phyloP scores from a whole-genome alignment of 305 asterid genomes.

The Striga hermonthica region DNA sequence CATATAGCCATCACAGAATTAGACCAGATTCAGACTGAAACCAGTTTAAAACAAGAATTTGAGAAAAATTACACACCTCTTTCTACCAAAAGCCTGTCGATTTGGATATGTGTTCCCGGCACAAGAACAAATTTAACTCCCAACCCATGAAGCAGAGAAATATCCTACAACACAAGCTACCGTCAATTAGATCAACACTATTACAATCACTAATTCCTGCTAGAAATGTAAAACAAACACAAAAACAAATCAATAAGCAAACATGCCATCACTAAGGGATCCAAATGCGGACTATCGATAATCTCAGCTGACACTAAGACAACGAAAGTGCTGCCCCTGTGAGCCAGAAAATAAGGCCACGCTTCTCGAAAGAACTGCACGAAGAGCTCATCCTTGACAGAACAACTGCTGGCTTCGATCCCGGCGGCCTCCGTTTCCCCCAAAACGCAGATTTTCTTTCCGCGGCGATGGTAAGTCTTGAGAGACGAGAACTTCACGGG shows the following conservation, averaged over 20 bases:
- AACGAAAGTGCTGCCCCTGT: conserved; percentile 78
- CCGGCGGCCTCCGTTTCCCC: conserved; percentile 41
- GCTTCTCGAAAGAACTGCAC: conserved; percentile 84
- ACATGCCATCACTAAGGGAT: conserved; percentile 71
- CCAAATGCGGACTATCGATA: conserved; percentile 67
- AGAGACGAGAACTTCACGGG: conserved; percentile 25
- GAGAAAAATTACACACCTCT: conserved; percentile 45
- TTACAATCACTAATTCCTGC: too few species aligned
- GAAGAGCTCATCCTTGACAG: conserved; percentile 64
- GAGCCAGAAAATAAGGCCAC: conserved; percentile 68
- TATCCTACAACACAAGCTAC: conserved; percentile 50
- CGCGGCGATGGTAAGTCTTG: conserved; percentile 15
- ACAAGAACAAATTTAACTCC: conserved; percentile 96
- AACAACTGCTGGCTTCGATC: conserved; percentile 38
- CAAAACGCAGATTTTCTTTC: conserved; percentile 35
- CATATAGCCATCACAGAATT: too few species aligned
- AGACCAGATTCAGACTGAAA: too few species aligned
- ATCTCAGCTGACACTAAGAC: conserved; percentile 63
- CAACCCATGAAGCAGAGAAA: conserved; percentile 85
- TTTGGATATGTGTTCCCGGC: conserved; percentile 92
- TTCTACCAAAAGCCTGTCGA: conserved; percentile 71
- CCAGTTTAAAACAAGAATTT: too few species aligned
- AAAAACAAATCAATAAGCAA: too few species aligned
- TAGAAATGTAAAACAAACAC: too few species aligned
- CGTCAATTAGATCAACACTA: too few species aligned